Evolutionary conservation across 208 protist genomes (phyloP).

Genomic region (Crithidia sp.): DNA sequence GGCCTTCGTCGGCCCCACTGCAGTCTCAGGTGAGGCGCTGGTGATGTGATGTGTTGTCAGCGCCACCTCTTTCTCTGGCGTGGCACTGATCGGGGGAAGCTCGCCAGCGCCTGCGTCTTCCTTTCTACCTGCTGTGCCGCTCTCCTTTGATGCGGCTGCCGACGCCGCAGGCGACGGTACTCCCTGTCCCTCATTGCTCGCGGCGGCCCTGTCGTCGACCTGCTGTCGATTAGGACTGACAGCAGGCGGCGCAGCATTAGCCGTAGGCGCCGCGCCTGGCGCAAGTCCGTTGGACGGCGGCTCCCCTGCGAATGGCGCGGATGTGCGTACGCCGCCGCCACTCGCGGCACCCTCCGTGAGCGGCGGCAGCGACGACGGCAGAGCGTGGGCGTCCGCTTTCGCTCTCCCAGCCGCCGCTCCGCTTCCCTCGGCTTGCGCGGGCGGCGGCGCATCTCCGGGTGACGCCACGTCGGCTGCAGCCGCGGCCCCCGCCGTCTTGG

Average conservation of each 20-base stretch:
- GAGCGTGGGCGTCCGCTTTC: background rate
- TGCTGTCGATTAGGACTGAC: slow-evolving; percentile 14
- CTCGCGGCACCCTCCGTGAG: background rate
- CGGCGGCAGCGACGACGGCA: background rate
- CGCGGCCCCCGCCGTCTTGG: background rate
- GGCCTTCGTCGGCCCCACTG: background rate
- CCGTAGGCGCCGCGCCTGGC: background rate
- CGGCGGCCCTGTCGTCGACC: background rate
- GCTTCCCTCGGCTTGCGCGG: background rate
- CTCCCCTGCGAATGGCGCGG: background rate
- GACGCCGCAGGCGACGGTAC: background rate
- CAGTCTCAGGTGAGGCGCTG: slow-evolving; percentile 6
- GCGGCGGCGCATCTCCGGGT: background rate
- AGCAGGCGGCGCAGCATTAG: background rate
- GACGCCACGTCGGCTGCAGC: background rate
- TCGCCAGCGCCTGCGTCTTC: background rate
- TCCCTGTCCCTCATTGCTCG: background rate
- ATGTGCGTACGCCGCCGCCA: background rate
- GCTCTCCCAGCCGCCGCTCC: background rate
- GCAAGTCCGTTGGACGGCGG: background rate
- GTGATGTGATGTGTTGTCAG: background rate
- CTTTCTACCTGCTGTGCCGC: background rate
- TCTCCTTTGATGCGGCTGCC: background rate
- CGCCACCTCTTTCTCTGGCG: slow-evolving; percentile 14
- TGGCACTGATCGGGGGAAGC: background rate